Conservation (phyloP, 129 eudicot genomes). For the Heracleum sosnowskyi region DNA sequence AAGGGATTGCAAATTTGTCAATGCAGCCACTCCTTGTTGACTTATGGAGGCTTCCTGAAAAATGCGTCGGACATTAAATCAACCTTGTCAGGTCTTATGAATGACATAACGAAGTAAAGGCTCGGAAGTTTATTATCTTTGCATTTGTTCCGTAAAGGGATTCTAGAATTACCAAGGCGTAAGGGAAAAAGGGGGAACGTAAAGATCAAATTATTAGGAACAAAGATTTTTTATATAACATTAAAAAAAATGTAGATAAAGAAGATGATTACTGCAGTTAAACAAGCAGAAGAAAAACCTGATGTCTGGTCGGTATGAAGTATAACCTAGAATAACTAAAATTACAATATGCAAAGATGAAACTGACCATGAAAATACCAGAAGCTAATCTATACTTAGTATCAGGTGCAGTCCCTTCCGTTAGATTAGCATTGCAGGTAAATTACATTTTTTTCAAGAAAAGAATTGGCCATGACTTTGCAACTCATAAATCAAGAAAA, state of each 20-base stretch:
- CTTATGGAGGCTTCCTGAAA: constrained; percentile 61
- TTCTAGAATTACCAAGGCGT: neutral
- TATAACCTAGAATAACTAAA: neutral
- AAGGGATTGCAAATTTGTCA: constrained; percentile 65
- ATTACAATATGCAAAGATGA: neutral
- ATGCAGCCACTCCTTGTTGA: constrained; percentile 76
- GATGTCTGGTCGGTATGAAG: neutral
- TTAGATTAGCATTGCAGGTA: neutral
- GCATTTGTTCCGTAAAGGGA: neutral
- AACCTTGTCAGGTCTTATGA: neutral
- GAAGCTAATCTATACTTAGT: neutral
- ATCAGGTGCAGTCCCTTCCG: neutral
- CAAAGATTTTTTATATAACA: neutral
- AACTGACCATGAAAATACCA: neutral
- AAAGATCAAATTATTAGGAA: neutral
- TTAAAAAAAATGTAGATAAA: neutral
- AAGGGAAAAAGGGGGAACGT: neutral
- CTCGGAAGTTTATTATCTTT: neutral
- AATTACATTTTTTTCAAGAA: neutral
- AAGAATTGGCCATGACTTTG: neutral
- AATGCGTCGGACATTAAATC: neutral
- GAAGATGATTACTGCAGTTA: neutral
- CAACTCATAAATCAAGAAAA: neutral
- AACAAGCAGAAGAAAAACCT: neutral
- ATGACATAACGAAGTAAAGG: neutral